Conservation (phyloP, 768 basidiomycete species). For the Lactifluus subvellereus region DNA sequence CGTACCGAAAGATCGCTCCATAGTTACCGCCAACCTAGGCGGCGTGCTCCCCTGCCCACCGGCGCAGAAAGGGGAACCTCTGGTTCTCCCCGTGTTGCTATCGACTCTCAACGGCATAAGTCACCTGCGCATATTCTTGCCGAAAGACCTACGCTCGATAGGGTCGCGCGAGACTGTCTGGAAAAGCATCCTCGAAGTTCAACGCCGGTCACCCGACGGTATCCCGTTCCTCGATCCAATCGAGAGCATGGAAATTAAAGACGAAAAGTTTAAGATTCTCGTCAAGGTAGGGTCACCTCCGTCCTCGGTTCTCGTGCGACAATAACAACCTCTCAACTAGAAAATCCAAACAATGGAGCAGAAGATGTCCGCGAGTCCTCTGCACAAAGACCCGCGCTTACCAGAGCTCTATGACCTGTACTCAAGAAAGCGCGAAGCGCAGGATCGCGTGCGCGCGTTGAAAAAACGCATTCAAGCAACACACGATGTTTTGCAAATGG, state of each 20-base stretch:
- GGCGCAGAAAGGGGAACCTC: slow-evolving; percentile 69
- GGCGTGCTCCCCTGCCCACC: slow-evolving; percentile 71
- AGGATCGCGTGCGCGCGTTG: slow-evolving; percentile 63
- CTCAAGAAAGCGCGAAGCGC: slow-evolving; percentile 64
- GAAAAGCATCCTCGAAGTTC: slow-evolving; percentile 90
- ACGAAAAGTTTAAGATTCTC: slow-evolving; percentile 84
- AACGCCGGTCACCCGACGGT: slow-evolving; percentile 83
- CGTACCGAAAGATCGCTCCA: slow-evolving; percentile 54
- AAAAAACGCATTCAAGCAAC: slow-evolving; percentile 87
- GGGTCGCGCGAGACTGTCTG: slow-evolving; percentile 75
- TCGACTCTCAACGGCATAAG: slow-evolving; percentile 84
- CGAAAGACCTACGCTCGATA: slow-evolving; percentile 81
- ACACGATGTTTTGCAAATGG: slow-evolving; percentile 88
- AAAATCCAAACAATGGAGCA: slow-evolving; percentile 91
- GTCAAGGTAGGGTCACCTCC: slow-evolving; percentile 53
- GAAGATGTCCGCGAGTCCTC: slow-evolving; percentile 70
- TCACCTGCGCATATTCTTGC: slow-evolving; percentile 79
- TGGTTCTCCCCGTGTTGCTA: slow-evolving; percentile 84
- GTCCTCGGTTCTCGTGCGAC: neutral
- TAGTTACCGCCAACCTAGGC: slow-evolving; percentile 50
- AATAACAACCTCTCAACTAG: slow-evolving; percentile 35
- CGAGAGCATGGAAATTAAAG: slow-evolving; percentile 92
- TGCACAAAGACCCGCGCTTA: slow-evolving; percentile 74
- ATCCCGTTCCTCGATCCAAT: slow-evolving; percentile 86
- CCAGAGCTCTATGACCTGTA: slow-evolving; percentile 79